phyloP scores from a whole-genome alignment of 495 filamentous ascomycete genomes.

The Cercophora scortea region DNA sequence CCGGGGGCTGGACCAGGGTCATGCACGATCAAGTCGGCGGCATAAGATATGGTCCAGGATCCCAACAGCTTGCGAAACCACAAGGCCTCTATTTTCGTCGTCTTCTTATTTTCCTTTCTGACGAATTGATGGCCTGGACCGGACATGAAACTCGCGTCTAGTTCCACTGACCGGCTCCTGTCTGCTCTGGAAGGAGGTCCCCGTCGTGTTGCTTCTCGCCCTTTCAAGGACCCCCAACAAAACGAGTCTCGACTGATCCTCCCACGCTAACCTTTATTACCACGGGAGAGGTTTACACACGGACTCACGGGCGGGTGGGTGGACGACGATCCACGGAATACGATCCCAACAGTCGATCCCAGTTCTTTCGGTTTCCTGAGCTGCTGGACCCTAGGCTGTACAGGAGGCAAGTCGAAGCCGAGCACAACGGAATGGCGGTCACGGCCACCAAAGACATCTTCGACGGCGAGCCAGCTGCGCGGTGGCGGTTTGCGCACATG shows the following conservation, averaged over 20 bases:
- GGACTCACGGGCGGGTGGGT: not conserved
- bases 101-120: not conserved
- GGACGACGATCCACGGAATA: not conserved
- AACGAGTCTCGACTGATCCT: not conserved
- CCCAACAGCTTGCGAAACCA: slow-evolving; percentile 19
- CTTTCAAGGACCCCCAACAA: too few relatives aligned
- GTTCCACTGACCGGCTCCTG: too few relatives aligned
- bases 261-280: too few relatives aligned
- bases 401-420: not conserved
- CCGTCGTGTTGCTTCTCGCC: too few relatives aligned
- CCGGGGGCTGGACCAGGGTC: too few relatives aligned
- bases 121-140: slow-evolving; percentile 5
- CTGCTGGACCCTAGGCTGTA: not conserved
- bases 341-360: slow-evolving; percentile 17
- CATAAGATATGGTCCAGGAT: slow-evolving; percentile 14
- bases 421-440: not conserved
- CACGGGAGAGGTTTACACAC: too few relatives aligned
- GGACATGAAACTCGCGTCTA: slow-evolving; percentile 12
- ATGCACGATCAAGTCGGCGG: not conserved
- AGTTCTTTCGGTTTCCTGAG: slow-evolving; percentile 1
- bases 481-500: too few relatives aligned
- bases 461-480: too few relatives aligned
- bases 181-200: too few relatives aligned
- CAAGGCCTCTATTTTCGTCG: not conserved
- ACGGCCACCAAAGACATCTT: not conserved